Conservation (phyloP, 495 filamentous ascomycete species). For the Friedmanniomyces endolithicus region DNA sequence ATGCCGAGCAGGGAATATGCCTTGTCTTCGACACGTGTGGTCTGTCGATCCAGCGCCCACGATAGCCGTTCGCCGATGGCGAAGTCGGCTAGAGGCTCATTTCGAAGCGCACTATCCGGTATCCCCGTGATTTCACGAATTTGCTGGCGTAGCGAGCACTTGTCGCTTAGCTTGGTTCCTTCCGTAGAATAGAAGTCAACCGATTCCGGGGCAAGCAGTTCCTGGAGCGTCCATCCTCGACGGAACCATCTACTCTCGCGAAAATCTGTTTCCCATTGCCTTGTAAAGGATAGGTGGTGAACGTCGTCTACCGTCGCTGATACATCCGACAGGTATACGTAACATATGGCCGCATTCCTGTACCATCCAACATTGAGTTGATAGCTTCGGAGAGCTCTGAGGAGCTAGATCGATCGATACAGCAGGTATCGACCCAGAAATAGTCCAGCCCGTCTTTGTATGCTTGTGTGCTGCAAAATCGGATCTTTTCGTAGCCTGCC, state of each 20-base stretch:
- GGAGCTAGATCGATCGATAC: conserved; percentile 13
- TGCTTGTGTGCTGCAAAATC: conserved; percentile 3
- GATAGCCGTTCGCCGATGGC: neutral
- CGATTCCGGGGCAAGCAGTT: conserved; percentile 9
- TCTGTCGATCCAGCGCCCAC: conserved; percentile 4
- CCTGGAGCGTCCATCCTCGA: conserved; percentile 4
- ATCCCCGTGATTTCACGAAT: neutral
- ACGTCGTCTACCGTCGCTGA: neutral
- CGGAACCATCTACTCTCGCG: conserved; percentile 10
- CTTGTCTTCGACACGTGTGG: conserved; percentile 8
- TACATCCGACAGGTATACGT: conserved; percentile 17
- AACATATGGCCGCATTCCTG: conserved; percentile 6
- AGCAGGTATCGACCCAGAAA: conserved; percentile 20
- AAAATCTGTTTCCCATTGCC: neutral
- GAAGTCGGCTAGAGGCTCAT: neutral
- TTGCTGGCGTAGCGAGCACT: neutral
- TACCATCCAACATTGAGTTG: conserved; percentile 20
- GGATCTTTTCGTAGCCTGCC: neutral
- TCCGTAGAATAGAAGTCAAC: conserved; percentile 8
- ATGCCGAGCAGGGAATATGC: conserved; percentile 18
- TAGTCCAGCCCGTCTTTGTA: conserved; percentile 5
- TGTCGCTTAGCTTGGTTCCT: conserved; percentile 1
- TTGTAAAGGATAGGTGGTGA: neutral
- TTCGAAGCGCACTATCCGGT: neutral
- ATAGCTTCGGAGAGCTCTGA: conserved; percentile 14